Evolutionary conservation across 2,329 filamentous ascomycete genomes (phyloP), one percentile per base, ranked within the genome.

Genomic region (Trichoderma guizhouense): DNA sequence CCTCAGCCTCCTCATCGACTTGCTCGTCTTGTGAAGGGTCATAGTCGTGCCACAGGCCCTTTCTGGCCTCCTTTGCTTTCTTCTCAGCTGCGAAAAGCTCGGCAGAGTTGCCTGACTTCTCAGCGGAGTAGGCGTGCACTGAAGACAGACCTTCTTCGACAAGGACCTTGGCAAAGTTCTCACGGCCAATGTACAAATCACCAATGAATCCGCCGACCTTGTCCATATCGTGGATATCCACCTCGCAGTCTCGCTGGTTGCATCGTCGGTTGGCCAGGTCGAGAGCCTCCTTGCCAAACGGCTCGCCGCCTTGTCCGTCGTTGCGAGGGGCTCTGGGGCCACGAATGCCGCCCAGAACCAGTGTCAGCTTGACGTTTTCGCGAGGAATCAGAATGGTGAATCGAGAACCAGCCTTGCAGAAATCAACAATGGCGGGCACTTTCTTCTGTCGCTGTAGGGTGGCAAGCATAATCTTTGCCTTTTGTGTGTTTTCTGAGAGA

Each of bases 161-260:
- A 1, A 99, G 88, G 2, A 93, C 82, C 86, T 97, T 98, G 78
- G 95, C 93, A 79, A 99, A 97, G 84, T 93, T 98, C 83, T 98
- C 95, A 68, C 95, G 93, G 85, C 94, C 95, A 81, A 99, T 89
- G 81, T 94, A 98, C 28, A 99, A 87, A 15, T 94, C 93, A 70
- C 96, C 96, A 76, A 99, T 98, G 85, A 99, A 99, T 47, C 96
- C 96, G 77, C 96, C 96, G 30, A 96, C 91, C 86, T 98, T 98
- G 86, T 99, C 96, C 76, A 94, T 93, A 77, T 95, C 94, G 81
- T 97, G 91, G 24, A 99, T 92, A 77, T 99, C 95, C 72, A 99
- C 93, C 82, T 98, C 95, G 63, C 96, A 95, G 81, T 99, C 96
- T 69, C 96, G 91, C 85, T 99, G 96, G 85, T 94, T 92, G 83